Conservation (phyloP, 768 basidiomycete species). For the Gautieria morchelliformis region DNA sequence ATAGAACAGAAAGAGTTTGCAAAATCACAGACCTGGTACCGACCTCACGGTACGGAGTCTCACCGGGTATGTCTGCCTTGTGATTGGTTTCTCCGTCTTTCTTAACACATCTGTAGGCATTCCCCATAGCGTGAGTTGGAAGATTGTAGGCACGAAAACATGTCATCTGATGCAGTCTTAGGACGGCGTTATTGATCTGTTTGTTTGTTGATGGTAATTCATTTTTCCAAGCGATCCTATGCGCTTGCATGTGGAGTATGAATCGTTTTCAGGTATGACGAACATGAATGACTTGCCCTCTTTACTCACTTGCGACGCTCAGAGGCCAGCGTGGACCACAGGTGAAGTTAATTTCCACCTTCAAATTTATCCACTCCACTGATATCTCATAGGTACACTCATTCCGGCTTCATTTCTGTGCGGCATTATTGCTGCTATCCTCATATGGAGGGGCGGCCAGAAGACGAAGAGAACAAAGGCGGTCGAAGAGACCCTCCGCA, state of each 20-base stretch:
- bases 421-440: slow-evolving; percentile 61
- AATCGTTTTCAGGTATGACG: slow-evolving; percentile 37
- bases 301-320: slow-evolving; percentile 19
- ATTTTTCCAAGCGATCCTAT: slow-evolving; percentile 68
- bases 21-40: slow-evolving; percentile 75
- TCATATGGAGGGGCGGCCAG: slow-evolving; percentile 67
- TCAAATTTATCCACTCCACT: slow-evolving; percentile 19
- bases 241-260: slow-evolving; percentile 75
- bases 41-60: slow-evolving; percentile 75
- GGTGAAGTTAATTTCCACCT: slow-evolving; percentile 13
- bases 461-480: slow-evolving; percentile 58
- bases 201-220: slow-evolving; percentile 69
- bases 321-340: slow-evolving; percentile 62
- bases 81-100: not conserved
- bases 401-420: slow-evolving; percentile 70
- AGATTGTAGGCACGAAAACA: no score
- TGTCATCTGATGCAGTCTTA: slow-evolving; percentile 15
- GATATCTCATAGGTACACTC: slow-evolving; percentile 33
- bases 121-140: slow-evolving; percentile 49
- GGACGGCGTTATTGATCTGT: slow-evolving; percentile 65
- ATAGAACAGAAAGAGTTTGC: slow-evolving; percentile 62
- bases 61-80: slow-evolving; percentile 41
- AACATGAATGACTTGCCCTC: not conserved
- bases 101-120: slow-evolving; percentile 35
- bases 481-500: slow-evolving; percentile 51